Evolutionary conservation across 2,329 filamentous ascomycete genomes (phyloP).

Genomic region (Paecilomyces niveus): DNA sequence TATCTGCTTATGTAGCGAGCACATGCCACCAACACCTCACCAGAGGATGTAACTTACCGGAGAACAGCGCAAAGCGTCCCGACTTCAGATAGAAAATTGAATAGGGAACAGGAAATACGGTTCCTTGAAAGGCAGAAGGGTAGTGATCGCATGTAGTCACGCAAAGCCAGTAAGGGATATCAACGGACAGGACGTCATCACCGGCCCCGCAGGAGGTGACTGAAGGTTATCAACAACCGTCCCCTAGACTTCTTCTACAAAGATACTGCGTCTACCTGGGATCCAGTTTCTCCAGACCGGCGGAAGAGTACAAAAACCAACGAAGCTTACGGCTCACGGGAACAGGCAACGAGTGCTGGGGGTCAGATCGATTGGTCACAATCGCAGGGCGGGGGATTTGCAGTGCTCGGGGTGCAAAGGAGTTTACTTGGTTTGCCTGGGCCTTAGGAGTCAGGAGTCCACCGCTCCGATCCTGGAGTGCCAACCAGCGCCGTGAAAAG

Average conservation of each 20-base stretch:
- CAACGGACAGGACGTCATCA: not conserved
- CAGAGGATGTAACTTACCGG: not conserved
- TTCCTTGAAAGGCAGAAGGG: not conserved
- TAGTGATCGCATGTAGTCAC: not conserved
- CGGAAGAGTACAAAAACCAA: too few species aligned
- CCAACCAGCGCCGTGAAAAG: too few species aligned
- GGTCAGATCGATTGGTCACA: not conserved
- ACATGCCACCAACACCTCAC: not conserved
- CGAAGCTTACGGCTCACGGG: too few species aligned
- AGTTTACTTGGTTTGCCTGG: not conserved
- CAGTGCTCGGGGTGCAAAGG: not conserved
- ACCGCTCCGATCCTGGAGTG: not conserved
- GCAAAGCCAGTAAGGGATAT: not conserved
- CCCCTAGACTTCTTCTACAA: not conserved
- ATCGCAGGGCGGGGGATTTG: not conserved
- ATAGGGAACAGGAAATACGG: not conserved
- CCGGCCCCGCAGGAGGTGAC: not conserved
- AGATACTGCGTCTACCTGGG: not conserved
- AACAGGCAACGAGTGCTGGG: not conserved
- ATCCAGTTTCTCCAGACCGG: too few species aligned
- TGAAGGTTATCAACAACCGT: not conserved
- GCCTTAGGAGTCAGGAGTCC: not conserved
- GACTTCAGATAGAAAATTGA: not conserved
- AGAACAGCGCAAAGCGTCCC: not conserved
- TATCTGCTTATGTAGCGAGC: not conserved